Percentiles rank a stretch among this genome's conserved stretches.
phyloP scores from a whole-genome alignment of 1,284 basidiomycete genomes.

The Porphyrellus sp. region DNA sequence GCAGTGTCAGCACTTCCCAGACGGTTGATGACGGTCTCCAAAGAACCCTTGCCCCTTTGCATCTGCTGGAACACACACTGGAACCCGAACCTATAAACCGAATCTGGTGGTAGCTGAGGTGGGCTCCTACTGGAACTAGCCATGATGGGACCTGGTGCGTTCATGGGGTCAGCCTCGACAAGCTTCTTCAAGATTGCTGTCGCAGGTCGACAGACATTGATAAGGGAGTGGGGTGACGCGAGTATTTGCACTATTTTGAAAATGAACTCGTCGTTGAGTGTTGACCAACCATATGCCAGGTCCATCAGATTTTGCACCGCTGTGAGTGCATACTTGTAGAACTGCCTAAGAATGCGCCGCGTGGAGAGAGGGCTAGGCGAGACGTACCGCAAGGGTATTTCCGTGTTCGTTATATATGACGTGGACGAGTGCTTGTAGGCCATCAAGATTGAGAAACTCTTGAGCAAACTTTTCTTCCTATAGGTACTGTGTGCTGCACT shows the following conservation, averaged over 20 bases:
- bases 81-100: slow-evolving; percentile 80
- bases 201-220: slow-evolving; percentile 95
- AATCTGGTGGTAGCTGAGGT: slow-evolving; percentile 54
- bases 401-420: slow-evolving; percentile 70
- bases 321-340: slow-evolving; percentile 70
- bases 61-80: slow-evolving; percentile 81
- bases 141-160: slow-evolving; percentile 52
- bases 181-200: slow-evolving; percentile 90
- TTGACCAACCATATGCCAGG: slow-evolving; percentile 76
- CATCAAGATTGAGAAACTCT: slow-evolving; percentile 80
- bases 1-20: slow-evolving; percentile 81
- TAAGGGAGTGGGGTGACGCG: slow-evolving; percentile 69
- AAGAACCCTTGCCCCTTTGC: slow-evolving; percentile 58
- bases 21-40: slow-evolving; percentile 77
- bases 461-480: slow-evolving; percentile 87
- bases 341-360: slow-evolving; percentile 7
- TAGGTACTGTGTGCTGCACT: not conserved
- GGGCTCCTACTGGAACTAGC: slow-evolving; percentile 60
- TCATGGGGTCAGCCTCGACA: slow-evolving; percentile 75
- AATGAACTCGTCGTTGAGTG: slow-evolving; percentile 70
- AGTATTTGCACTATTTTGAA: slow-evolving; percentile 79
- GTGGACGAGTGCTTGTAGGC: slow-evolving; percentile 71
- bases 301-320: slow-evolving; percentile 88
- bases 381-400: slow-evolving; percentile 79
- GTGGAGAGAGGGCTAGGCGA: slow-evolving; percentile 13